Percentiles rank a stretch among this genome's conserved stretches.
Conservation (phyloP, 2,329 filamentous ascomycete species). For the Cadophora sp. region DNA sequence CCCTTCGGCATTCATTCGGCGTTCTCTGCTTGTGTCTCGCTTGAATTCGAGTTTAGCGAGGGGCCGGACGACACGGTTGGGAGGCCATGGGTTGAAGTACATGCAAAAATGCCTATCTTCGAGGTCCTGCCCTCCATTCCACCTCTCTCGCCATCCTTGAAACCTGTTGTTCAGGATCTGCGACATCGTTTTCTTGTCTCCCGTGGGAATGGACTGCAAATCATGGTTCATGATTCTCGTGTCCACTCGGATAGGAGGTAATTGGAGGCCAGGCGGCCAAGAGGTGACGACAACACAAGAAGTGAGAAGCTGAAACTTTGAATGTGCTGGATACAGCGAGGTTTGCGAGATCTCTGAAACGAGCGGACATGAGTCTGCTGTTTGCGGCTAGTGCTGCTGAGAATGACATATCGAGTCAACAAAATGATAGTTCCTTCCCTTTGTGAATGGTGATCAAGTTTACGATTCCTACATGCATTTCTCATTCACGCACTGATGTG, state of each 20-base stretch:
- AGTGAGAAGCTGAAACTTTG: neutral
- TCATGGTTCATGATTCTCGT: too few relatives aligned
- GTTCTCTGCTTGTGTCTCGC: neutral
- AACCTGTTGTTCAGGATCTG: too few relatives aligned
- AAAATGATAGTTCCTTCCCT: constrained; percentile 11
- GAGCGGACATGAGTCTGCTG: too few relatives aligned
- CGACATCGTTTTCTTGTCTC: too few relatives aligned
- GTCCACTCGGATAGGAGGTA: too few relatives aligned
- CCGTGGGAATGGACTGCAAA: too few relatives aligned
- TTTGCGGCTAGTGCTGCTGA: neutral
- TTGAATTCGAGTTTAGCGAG: neutral
- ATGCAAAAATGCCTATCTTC: neutral
- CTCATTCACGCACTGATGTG: neutral
- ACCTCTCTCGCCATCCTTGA: neutral
- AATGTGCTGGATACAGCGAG: too few relatives aligned
- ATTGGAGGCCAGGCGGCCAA: too few relatives aligned
- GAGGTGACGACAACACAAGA: too few relatives aligned
- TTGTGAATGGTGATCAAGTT: constrained; percentile 7
- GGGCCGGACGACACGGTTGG: neutral
- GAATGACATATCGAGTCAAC: neutral
- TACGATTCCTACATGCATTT: neutral
- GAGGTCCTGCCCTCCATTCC: neutral
- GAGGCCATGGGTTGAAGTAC: neutral
- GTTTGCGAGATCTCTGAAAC: too few relatives aligned
- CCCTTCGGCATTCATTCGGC: neutral